phyloP scores from a whole-genome alignment of 2,329 filamentous ascomycete species.

The Ophiostoma novo-ulmi region DNA sequence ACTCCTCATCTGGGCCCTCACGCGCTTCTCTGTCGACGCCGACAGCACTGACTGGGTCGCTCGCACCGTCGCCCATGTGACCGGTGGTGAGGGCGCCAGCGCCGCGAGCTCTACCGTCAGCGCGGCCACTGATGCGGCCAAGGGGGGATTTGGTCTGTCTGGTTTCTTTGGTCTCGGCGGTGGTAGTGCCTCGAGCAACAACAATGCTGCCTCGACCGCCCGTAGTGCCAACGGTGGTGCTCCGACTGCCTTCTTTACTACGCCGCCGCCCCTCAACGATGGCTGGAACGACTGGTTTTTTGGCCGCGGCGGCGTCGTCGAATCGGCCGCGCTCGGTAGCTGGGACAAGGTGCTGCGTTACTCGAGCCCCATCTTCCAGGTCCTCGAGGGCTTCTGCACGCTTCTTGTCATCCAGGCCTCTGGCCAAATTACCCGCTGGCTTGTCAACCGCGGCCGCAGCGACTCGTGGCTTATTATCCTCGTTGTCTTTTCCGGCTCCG shows the following conservation, averaged over 20 bases:
- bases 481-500: conserved; percentile 78
- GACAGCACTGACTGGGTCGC: conserved; percentile 39
- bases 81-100: conserved; percentile 13
- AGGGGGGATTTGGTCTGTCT: conserved; percentile 17
- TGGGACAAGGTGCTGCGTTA: conserved; percentile 89
- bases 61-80: conserved; percentile 28
- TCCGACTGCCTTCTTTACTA: not conserved
- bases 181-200: not conserved
- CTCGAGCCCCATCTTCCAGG: conserved; percentile 89
- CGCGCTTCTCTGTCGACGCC: conserved; percentile 90
- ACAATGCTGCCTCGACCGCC: not conserved
- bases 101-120: conserved; percentile 12
- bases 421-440: conserved; percentile 88
- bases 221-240: not conserved
- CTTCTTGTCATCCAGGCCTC: conserved; percentile 90
- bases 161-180: conserved; percentile 22
- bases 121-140: conserved; percentile 5
- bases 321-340: conserved; percentile 71
- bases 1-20: conserved; percentile 89
- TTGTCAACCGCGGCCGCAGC: conserved; percentile 87
- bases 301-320: conserved; percentile 75
- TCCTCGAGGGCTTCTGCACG: conserved; percentile 94
- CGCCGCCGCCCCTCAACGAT: conserved; percentile 47
- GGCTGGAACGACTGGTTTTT: conserved; percentile 80
- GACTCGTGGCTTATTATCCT: conserved; percentile 96